These are phyloP conservation scores for Skeletonema potamos DNA, from an alignment of 108 stramenopile genomes.

Conservation along the genomic window DNA sequence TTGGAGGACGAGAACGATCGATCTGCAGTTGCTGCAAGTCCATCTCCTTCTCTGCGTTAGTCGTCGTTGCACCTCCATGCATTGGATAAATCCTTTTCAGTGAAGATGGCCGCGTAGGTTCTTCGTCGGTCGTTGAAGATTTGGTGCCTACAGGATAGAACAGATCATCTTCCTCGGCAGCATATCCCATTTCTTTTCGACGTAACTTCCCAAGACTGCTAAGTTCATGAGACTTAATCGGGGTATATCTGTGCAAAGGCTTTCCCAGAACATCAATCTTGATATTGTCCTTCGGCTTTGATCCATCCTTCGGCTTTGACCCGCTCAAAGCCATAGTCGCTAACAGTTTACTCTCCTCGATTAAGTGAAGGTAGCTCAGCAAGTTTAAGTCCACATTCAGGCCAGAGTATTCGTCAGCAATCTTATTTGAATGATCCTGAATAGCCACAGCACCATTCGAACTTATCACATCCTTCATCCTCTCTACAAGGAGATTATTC, in stretches of 20 bases:
- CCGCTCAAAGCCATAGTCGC: constrained; percentile 56
- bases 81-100: constrained; percentile 51
- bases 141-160: constrained; percentile 47
- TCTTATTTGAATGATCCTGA: constrained; percentile 51
- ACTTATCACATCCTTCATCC: constrained; percentile 58
- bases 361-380: constrained; percentile 58
- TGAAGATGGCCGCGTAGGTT: constrained; percentile 37
- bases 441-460: constrained; percentile 70
- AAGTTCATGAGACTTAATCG: constrained; percentile 51
- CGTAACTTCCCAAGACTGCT: constrained; percentile 59
- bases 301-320: constrained; percentile 17
- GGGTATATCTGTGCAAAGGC: constrained; percentile 77
- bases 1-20: constrained; percentile 76
- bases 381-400: constrained; percentile 39
- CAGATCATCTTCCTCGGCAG: constrained; percentile 69
- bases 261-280: constrained; percentile 7
- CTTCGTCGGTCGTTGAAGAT: constrained; percentile 3
- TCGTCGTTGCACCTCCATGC: constrained; percentile 1
- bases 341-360: constrained; percentile 60
- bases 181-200: constrained; percentile 52
- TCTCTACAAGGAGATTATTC: constrained; percentile 55
- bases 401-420: constrained; percentile 11
- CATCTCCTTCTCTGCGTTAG: constrained; percentile 8
- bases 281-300: constrained; percentile 2
- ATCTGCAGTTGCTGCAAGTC: constrained; percentile 42